Evolutionary conservation across 164 flowering plant species (phyloP).

Genomic region (Nelumbo lutea): DNA sequence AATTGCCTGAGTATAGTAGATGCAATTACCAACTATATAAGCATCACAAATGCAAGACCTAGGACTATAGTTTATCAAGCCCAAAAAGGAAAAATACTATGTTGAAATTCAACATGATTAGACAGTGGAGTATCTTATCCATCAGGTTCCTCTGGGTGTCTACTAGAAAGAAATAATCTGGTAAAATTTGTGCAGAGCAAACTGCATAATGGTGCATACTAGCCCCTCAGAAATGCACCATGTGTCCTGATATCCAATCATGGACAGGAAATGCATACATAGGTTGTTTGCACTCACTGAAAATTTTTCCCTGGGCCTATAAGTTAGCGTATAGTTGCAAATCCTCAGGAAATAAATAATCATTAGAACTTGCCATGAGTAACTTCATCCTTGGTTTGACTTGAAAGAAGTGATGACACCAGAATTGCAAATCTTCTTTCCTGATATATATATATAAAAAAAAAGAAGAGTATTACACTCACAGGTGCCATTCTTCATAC

Average conservation of each 20-base stretch:
- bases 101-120: too few relatives aligned
- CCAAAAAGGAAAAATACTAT: background rate
- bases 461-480: background rate
- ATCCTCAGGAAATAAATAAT: background rate
- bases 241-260: background rate
- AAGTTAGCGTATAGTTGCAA: background rate
- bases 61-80: background rate
- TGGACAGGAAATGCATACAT: background rate
- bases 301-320: background rate
- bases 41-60: background rate
- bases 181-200: background rate
- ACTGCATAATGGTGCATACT: background rate
- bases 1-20: background rate
- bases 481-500: background rate
- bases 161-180: background rate
- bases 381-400: conserved; percentile 95
- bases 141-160: background rate
- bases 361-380: conserved; percentile 75
- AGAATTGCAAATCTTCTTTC: conserved; percentile 93
- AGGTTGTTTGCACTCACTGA: too few relatives aligned
- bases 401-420: conserved; percentile 84
- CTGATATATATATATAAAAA: conserved; percentile 40
- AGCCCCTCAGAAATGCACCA: background rate
- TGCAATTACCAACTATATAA: background rate
- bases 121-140: background rate